A percentile compares a stretch with the other conserved stretches of the same genome.
phyloP scores from a whole-genome alignment of 495 filamentous ascomycete genomes.

The Neurospora intermedia region DNA sequence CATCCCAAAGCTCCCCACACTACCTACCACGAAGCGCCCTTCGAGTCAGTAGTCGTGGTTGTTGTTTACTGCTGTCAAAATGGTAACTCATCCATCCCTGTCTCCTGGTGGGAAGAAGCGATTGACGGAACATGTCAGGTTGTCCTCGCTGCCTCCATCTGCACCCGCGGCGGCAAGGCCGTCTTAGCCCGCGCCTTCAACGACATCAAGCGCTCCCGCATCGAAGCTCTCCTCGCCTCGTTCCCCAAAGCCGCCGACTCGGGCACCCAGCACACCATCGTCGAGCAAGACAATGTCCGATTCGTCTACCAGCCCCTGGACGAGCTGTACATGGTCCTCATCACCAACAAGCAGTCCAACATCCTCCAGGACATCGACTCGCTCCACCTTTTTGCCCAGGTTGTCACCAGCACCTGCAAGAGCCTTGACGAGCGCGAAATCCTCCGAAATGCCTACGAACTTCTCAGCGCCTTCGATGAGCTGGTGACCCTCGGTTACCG shows the following conservation, averaged over 20 bases:
- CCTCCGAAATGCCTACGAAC: slow-evolving; percentile 82
- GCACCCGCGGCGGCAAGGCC: slow-evolving; percentile 93
- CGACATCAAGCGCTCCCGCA: slow-evolving; percentile 88
- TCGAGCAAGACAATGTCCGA: slow-evolving; percentile 98
- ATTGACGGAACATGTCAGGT: slow-evolving; percentile 41
- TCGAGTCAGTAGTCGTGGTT: not conserved
- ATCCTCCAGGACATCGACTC: slow-evolving; percentile 99
- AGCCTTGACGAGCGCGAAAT: slow-evolving; percentile 94
- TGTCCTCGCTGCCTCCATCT: slow-evolving; percentile 97
- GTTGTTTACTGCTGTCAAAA: slow-evolving; percentile 9
- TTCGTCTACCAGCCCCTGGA: slow-evolving; percentile 98
- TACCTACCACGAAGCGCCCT: not conserved
- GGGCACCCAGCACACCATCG: slow-evolving; percentile 91
- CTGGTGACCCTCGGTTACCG: slow-evolving; percentile 88
- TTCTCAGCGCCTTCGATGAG: slow-evolving; percentile 93
- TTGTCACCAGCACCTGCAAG: slow-evolving; percentile 92
- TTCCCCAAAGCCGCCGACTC: slow-evolving; percentile 95
- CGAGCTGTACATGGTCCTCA: slow-evolving; percentile 98
- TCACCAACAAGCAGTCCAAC: slow-evolving; percentile 98
- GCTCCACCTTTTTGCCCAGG: slow-evolving; percentile 92
- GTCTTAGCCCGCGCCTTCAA: slow-evolving; percentile 94
- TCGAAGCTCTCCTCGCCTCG: slow-evolving; percentile 89
- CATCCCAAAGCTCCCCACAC: not conserved
- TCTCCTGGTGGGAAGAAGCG: not conserved
- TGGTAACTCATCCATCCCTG: slow-evolving; percentile 8